phyloP scores from a whole-genome alignment of 225 moss, liverwort and hornwort species.

The Anthoceros angustus region DNA sequence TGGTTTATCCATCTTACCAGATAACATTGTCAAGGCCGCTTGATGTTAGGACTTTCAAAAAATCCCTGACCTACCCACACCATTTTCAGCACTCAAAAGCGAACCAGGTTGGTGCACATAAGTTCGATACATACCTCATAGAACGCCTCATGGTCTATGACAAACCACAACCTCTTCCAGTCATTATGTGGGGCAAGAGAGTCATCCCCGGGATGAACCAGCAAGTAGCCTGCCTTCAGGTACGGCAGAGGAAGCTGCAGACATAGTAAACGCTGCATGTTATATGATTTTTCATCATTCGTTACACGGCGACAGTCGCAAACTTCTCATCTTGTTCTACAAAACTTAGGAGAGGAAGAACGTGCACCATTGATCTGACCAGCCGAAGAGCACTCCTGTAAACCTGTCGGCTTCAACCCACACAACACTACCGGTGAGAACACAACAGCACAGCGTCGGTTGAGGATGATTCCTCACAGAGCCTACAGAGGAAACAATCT shows the following conservation, averaged over 20 bases:
- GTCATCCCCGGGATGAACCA: slow-evolving; percentile 61
- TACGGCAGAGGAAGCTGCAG: slow-evolving; percentile 88
- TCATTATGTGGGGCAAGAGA: slow-evolving; percentile 86
- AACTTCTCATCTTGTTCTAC: not conserved
- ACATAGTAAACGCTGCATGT: slow-evolving; percentile 11
- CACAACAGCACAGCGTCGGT: not conserved
- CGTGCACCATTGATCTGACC: slow-evolving; percentile 78
- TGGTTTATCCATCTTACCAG: slow-evolving; percentile 62
- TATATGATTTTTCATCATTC: not conserved
- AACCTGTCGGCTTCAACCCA: slow-evolving; percentile 42
- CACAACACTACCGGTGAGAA: not conserved
- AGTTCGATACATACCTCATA: slow-evolving; percentile 40
- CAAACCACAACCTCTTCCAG: slow-evolving; percentile 94
- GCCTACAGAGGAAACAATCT: not conserved
- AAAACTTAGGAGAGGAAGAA: not conserved
- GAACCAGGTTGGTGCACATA: not conserved
- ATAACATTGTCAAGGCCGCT: not conserved
- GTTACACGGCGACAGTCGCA: not conserved
- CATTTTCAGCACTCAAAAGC: not conserved
- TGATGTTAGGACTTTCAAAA: not conserved
- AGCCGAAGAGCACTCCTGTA: slow-evolving; percentile 85
- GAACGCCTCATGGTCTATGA: slow-evolving; percentile 89
- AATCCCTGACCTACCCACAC: too few species aligned
- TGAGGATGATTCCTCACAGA: slow-evolving; percentile 7
- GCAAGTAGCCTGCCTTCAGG: slow-evolving; percentile 81